phyloP scores from a whole-genome alignment of 192 early-diverging fungal species.

The Thamnidium elegans region DNA sequence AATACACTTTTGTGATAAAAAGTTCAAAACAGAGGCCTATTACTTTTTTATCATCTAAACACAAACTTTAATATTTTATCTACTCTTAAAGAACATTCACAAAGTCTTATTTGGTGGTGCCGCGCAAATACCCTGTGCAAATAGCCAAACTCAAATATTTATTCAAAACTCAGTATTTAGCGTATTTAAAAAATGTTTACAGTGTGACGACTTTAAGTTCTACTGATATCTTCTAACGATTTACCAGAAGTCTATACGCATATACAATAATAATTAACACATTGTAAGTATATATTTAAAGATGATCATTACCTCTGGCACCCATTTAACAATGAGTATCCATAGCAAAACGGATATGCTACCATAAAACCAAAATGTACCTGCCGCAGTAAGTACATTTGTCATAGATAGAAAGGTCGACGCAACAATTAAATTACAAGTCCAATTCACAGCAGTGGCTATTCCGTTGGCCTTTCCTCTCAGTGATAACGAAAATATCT shows the following conservation, averaged over 20 bases:
- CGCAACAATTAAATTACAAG: constrained; percentile 68
- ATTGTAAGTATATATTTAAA: background rate
- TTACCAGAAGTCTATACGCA: constrained; percentile 10
- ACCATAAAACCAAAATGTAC: constrained; percentile 57
- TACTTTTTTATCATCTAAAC: too few species aligned
- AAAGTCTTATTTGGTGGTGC: too few species aligned
- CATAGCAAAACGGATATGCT: constrained; percentile 45
- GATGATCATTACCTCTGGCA: constrained; percentile 58
- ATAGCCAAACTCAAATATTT: too few species aligned
- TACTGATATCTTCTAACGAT: constrained; percentile 16
- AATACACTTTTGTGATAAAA: too few species aligned
- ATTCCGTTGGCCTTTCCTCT: constrained; percentile 74
- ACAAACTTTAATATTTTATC: too few species aligned
- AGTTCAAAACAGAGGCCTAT: too few species aligned
- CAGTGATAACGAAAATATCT: constrained; percentile 71
- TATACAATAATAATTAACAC: background rate
- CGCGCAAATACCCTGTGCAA: too few species aligned
- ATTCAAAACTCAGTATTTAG: too few species aligned
- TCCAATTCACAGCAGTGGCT: constrained; percentile 79
- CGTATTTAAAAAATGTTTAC: too few species aligned
- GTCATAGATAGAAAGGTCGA: constrained; percentile 62
- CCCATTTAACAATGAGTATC: constrained; percentile 52
- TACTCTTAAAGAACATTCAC: too few species aligned
- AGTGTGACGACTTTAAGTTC: too few species aligned
- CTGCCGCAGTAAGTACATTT: constrained; percentile 51